Base-by-base conservation (phyloP, 2,329 filamentous ascomycete species). In the Botrytis pseudocinerea region DNA sequence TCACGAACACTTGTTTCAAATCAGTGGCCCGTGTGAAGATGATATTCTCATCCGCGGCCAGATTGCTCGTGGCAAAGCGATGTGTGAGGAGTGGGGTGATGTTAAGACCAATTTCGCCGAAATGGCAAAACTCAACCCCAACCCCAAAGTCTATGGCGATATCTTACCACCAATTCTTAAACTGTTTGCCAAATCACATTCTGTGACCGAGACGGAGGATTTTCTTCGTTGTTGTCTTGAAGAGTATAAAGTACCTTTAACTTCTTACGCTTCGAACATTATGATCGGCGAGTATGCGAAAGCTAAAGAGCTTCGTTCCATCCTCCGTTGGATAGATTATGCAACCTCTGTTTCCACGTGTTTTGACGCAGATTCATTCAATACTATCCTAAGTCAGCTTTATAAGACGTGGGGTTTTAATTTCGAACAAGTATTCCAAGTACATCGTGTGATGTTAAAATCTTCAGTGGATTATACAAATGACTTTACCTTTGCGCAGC, bases 21-120 rank as follows among this genome's bases (percentile, higher is more conserved):
- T 57, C 35, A 69, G 48, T 44, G 69, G 73, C 8, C 69, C 46
- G 42, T 57, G 44, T 46, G 48, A 54, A 54, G 32, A 59, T 10
- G 62, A 79, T 64, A 16, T 77, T 22, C 76, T 77, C n/a, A 79
- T 79, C 12, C 74, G 76, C 71, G 79, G 80, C 2, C 78, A 80
- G 66, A 78, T 81, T 63, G 79, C 79, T n/a, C 76, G 78, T 35
- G 77, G 77, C 12, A 79, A 79, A 46, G 80, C 80, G 20, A 76
- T 77, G 73, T 76, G 74, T 32, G 72, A 71, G 14, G 77, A 81
- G 63, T 81, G 80, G 80, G 54, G 65, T 28, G 78, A 75, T 22
- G 80, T 80, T 28, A 74, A 76, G 60, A 69, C 75, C 59, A 76
- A 77, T 60, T 78, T 82, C 42, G 38, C 72, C 28, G 70, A 75